Percentiles rank a stretch among this genome's conserved stretches.
These are phyloP conservation scores for Solanum acaule DNA, from an alignment of 257 asterid species.

Conservation along the genomic window DNA sequence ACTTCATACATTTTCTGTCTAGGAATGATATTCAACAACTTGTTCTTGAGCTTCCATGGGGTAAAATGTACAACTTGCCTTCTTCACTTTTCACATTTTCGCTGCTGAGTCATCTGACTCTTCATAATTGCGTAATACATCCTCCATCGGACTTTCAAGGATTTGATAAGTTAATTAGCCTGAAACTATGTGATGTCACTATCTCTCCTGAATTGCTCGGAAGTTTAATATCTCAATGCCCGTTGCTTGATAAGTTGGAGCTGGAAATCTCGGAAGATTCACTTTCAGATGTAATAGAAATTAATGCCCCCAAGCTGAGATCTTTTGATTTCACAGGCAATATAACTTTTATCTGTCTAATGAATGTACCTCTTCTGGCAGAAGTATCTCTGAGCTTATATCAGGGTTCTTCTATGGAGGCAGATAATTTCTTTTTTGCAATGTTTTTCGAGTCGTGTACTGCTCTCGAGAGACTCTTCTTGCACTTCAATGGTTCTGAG, in stretches of 20 bases:
- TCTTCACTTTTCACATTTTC: not conserved
- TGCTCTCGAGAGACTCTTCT: not conserved
- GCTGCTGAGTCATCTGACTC: not conserved
- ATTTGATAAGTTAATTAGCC: not conserved
- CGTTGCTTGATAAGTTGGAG: not conserved
- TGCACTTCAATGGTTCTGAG: not conserved
- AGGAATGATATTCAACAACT: not conserved
- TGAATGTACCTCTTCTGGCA: not conserved
- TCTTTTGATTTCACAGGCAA: not conserved
- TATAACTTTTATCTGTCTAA: not conserved
- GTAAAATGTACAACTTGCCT: not conserved
- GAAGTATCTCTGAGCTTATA: not conserved
- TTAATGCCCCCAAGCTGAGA: not conserved
- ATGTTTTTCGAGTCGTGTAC: not conserved
- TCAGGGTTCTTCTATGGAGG: not conserved
- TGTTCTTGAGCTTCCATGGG: not conserved
- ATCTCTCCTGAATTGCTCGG: not conserved
- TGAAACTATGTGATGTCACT: not conserved
- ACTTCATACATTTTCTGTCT: not conserved
- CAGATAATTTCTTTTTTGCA: not conserved
- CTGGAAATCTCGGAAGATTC: not conserved
- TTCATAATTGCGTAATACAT: not conserved
- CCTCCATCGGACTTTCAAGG: not conserved
- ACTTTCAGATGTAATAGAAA: not conserved
- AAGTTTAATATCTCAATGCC: not conserved